Conservation (phyloP, 2,329 filamentous ascomycete genomes). For the Calonectria multiphialidica region DNA sequence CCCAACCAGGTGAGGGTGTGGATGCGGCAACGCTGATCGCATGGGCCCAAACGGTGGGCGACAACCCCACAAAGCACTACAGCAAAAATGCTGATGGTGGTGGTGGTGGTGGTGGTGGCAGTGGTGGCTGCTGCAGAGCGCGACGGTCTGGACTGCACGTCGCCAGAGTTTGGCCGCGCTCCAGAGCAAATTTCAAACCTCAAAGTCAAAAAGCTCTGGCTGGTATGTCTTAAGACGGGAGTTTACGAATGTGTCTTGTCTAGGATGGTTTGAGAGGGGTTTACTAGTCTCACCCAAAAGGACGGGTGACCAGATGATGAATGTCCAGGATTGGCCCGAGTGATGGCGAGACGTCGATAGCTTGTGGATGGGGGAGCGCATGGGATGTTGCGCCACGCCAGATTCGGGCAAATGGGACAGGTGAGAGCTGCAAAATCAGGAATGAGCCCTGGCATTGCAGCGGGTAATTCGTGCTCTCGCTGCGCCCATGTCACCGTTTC, state of each 20-base stretch:
- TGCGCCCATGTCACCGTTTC: neutral
- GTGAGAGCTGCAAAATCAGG: neutral
- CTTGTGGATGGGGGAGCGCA: conserved; percentile 8
- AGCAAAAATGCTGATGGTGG: neutral
- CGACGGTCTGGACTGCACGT: neutral
- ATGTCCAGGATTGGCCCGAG: conserved; percentile 13
- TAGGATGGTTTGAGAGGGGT: conserved; percentile 3
- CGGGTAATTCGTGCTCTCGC: neutral
- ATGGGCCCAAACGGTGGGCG: neutral
- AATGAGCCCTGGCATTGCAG: neutral
- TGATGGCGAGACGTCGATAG: neutral
- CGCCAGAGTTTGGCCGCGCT: conserved; percentile 11
- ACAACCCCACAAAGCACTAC: neutral
- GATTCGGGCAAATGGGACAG: conserved; percentile 4
- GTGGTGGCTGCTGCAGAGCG: conserved; percentile 6
- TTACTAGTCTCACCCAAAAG: conserved; percentile 12
- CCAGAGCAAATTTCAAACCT: neutral
- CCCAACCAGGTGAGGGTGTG: neutral
- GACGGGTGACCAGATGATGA: conserved; percentile 21
- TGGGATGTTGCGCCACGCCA: conserved; percentile 24
- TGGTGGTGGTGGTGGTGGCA: no score
- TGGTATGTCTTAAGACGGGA: conserved; percentile 8
- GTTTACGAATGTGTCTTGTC: conserved; percentile 1
- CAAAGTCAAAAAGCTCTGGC: conserved; percentile 11
- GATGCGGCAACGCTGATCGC: conserved; percentile 13